A percentile compares a stretch with the other conserved stretches of the same genome.
These are phyloP conservation scores for Akanthomyces muscarius DNA, from an alignment of 2,329 filamentous ascomycete genomes.

Conservation along the genomic window DNA sequence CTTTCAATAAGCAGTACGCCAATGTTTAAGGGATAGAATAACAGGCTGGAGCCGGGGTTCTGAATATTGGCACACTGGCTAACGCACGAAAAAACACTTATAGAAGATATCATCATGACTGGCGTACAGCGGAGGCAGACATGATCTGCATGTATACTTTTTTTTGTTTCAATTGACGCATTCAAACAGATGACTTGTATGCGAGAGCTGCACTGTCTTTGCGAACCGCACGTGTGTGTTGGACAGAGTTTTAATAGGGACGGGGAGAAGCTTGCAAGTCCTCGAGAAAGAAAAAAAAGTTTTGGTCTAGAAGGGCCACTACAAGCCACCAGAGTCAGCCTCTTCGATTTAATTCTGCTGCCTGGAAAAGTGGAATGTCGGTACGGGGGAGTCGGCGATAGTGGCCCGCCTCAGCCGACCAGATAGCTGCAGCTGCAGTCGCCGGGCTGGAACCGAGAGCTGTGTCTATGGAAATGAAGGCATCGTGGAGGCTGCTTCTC, in stretches of 20 bases:
- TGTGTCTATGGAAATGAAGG: too few species aligned
- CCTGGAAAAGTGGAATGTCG: slow-evolving; percentile 7
- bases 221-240: neutral
- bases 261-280: neutral
- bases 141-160: slow-evolving; percentile 6
- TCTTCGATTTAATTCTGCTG: slow-evolving; percentile 3
- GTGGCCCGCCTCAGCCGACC: neutral
- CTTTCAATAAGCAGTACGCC: slow-evolving; percentile 82
- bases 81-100: neutral
- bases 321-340: neutral
- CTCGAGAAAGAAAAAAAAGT: neutral
- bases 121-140: slow-evolving; percentile 10
- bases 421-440: neutral
- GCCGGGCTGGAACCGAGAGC: too few species aligned
- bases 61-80: neutral
- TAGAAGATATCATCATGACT: slow-evolving; percentile 9
- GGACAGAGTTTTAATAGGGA: neutral
- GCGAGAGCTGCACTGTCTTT: neutral
- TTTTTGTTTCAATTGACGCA: neutral
- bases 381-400: neutral
- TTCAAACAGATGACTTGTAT: neutral
- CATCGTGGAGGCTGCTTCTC: too few species aligned
- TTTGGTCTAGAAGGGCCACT: neutral
- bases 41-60: neutral
- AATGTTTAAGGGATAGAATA: slow-evolving; percentile 23